phyloP scores from a whole-genome alignment of 495 filamentous ascomycete species.

The Lepidopterella palustris region DNA sequence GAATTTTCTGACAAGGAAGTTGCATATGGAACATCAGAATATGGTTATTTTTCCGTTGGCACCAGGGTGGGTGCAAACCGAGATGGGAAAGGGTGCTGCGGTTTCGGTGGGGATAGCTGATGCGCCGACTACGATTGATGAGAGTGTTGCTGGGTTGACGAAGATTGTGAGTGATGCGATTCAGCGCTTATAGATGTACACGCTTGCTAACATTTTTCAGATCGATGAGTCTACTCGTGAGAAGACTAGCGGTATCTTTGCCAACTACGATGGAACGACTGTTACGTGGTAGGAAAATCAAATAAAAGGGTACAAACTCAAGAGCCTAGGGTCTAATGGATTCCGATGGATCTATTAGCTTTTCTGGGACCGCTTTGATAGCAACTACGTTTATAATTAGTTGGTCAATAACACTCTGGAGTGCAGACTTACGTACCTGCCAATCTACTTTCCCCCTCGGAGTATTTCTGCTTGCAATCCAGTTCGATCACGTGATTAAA shows the following conservation, averaged over 20 bases:
- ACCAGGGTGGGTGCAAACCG: slow-evolving; percentile 6
- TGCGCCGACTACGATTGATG: not conserved
- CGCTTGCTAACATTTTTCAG: too few relatives aligned
- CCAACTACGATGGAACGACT: not conserved
- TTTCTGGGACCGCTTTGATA: too few relatives aligned
- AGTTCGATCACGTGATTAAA: too few relatives aligned
- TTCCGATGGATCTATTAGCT: too few relatives aligned
- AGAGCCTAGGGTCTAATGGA: too few relatives aligned
- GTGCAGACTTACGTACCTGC: too few relatives aligned
- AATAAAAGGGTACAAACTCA: too few relatives aligned
- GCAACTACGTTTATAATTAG: too few relatives aligned
- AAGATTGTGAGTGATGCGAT: not conserved
- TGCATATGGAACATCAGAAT: not conserved
- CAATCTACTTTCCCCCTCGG: too few relatives aligned
- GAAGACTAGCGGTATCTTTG: not conserved
- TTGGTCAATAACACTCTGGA: too few relatives aligned
- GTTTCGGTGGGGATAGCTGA: not conserved
- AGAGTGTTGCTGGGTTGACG: not conserved
- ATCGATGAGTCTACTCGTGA: slow-evolving; percentile 2
- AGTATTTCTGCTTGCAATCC: too few relatives aligned
- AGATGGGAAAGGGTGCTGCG: not conserved
- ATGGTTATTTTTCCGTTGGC: not conserved
- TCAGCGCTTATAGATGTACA: not conserved
- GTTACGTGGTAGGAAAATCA: not conserved
- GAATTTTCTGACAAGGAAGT: slow-evolving; percentile 1